Percentiles rank a stretch among this genome's conserved stretches.
These are phyloP conservation scores for Meyerozyma guilliermondii DNA, from an alignment of 1,139 yeast species.

Conservation along the genomic window DNA sequence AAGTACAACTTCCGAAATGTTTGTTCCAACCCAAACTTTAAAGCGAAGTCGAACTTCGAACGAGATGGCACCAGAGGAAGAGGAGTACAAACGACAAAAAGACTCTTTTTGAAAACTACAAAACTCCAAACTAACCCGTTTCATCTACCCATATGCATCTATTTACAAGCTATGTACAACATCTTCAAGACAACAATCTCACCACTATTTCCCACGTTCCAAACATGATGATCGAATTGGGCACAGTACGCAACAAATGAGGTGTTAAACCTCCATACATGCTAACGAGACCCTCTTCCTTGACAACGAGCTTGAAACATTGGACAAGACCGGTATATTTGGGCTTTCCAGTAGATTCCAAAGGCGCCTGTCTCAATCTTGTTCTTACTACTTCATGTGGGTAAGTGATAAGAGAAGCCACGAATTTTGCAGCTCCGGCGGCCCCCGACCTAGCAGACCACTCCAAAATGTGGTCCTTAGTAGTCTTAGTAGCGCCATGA, in stretches of 20 bases:
- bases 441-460: constrained; percentile 98
- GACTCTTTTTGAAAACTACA: too few species aligned
- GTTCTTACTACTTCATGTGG: constrained; percentile 98
- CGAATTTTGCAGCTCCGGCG: constrained; percentile 93
- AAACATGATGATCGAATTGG: constrained; percentile 96
- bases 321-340: constrained; percentile 89
- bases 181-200: constrained; percentile 45
- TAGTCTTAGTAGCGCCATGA: constrained; percentile 40
- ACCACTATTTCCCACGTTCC: constrained; percentile 98
- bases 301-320: constrained; percentile 74
- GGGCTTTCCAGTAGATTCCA: constrained; percentile 63
- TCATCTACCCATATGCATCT: neutral
- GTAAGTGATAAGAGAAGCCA: constrained; percentile 88
- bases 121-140: too few species aligned
- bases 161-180: neutral
- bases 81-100: constrained; percentile 4
- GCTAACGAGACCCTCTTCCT: constrained; percentile 88
- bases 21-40: constrained; percentile 5
- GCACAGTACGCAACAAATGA: constrained; percentile 92
- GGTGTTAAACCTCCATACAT: constrained; percentile 99
- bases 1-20: neutral
- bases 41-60: constrained; percentile 4
- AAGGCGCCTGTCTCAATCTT: constrained; percentile 90
- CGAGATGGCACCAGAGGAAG: constrained; percentile 12
- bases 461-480: constrained; percentile 65